Conservation (phyloP, 371 early-diverging fungal species). For the Haplosporangium sp. region DNA sequence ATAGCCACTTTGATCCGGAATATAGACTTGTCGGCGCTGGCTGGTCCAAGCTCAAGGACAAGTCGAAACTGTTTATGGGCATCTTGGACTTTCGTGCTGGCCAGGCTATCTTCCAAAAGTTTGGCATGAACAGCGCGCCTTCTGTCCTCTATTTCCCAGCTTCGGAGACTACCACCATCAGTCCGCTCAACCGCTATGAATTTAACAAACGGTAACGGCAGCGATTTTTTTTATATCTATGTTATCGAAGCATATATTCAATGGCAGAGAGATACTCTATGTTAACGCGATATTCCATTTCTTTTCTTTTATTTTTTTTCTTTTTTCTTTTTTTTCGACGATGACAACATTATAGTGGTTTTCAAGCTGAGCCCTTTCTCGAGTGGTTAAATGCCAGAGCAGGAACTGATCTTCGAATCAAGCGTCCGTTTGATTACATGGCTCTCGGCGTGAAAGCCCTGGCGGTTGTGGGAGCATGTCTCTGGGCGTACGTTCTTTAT, state of each 20-base stretch:
- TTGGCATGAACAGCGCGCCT: constrained; percentile 72
- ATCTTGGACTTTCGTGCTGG: constrained; percentile 80
- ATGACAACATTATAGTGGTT: constrained; percentile 61
- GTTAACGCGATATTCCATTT: neutral
- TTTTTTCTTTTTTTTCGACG: neutral
- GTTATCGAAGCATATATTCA: constrained; percentile 53
- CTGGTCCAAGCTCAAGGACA: constrained; percentile 62
- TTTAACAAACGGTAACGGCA: constrained; percentile 30
- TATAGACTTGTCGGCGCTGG: constrained; percentile 71
- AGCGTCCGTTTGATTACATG: constrained; percentile 61
- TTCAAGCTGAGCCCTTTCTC: constrained; percentile 75
- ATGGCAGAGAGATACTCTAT: constrained; percentile 15
- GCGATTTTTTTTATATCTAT: too few species aligned
- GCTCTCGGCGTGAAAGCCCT: constrained; percentile 59
- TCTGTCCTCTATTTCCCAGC: constrained; percentile 80
- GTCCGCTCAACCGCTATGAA: constrained; percentile 35
- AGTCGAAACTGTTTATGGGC: constrained; percentile 72
- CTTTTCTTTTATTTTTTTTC: neutral
- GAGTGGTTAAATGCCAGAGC: constrained; percentile 63
- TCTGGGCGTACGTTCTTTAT: constrained; percentile 57
- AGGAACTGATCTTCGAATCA: constrained; percentile 58
- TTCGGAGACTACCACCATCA: constrained; percentile 54
- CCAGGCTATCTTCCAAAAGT: constrained; percentile 79
- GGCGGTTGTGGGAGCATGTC: constrained; percentile 56
- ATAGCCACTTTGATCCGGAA: constrained; percentile 82